Evolutionary conservation across 306 rosid genomes (phyloP), one percentile per base, ranked within the genome.

Genomic region (Medicago lupulina): DNA sequence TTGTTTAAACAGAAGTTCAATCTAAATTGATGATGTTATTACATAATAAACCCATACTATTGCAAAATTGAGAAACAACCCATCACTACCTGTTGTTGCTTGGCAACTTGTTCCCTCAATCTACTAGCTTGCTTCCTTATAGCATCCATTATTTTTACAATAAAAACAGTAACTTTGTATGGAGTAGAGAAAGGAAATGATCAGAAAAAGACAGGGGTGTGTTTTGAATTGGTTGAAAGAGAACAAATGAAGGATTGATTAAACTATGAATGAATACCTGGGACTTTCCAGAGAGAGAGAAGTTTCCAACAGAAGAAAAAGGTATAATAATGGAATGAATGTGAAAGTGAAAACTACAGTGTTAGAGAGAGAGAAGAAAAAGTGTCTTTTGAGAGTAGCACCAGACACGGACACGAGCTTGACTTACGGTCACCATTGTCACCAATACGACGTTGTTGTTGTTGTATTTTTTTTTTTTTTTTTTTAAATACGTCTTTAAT

Each of bases 71-170:
- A 5, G 15, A 78, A 78, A 25, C 57, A 62, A 34, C 36, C 5
- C 44, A 72, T 65, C 50, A 93, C 23, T 21, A 21, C 98, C 96
- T 91, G 98, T 50, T 94, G 98, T 74, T 94, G 98, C 79, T 66
- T 89, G 3, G 97, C 97, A 73, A 94, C 98, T 84, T 91, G 97
- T 75, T 94, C 97, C 66, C 97, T 88, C 41, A 91, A 86, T 82
- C 86, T 94, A 82, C 85, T 88, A 63, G 98, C 98, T 82, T 94
- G 98, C 86, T 89, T 94, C 71, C 96, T 76, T 70, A 94, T 88
- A 54, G 96, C 93, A 73, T 94, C 97, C 97, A 93, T 88, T 68
- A 36, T 3, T 23, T 36, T 41, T 1, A 11, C 9, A 78, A 14
- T 16, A 78, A 50, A 76, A 74, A 69, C n/a, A 39, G 79, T 51